phyloP scores from a whole-genome alignment of 2,329 filamentous ascomycete genomes.

The Aspergillus thermomutatus region DNA sequence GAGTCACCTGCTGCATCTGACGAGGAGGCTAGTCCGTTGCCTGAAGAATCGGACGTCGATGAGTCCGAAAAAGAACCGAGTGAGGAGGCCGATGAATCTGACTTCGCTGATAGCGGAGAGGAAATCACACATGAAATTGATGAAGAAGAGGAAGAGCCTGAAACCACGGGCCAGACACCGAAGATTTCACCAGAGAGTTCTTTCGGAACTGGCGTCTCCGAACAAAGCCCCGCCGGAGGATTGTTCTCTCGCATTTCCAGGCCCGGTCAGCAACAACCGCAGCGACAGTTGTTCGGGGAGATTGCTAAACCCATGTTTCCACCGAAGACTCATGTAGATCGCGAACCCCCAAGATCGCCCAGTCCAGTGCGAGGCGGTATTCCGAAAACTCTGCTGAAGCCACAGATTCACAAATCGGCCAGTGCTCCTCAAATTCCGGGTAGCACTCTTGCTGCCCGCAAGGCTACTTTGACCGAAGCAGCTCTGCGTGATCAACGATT shows the following conservation, averaged over 20 bases:
- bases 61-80: constrained; percentile 28
- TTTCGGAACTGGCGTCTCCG: constrained; percentile 34
- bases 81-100: constrained; percentile 33
- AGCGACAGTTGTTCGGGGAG: constrained; percentile 44
- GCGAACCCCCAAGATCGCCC: constrained; percentile 43
- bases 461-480: constrained; percentile 34
- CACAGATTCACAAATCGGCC: constrained; percentile 34
- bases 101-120: constrained; percentile 46
- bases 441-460: constrained; percentile 39
- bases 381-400: constrained; percentile 27
- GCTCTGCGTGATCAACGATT: constrained; percentile 27
- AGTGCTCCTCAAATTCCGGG: constrained; percentile 38
- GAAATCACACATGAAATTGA: constrained; percentile 43
- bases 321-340: constrained; percentile 26
- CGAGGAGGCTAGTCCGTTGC: constrained; percentile 29
- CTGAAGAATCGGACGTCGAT: constrained; percentile 33
- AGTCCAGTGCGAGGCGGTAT: constrained; percentile 41
- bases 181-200: constrained; percentile 45
- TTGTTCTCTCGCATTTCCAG: constrained; percentile 39
- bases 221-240: constrained; percentile 37
- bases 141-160: constrained; percentile 24
- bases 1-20: constrained; percentile 16
- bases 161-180: constrained; percentile 31
- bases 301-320: constrained; percentile 39
- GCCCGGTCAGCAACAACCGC: constrained; percentile 24